Evolutionary conservation across 2,329 filamentous ascomycete species (phyloP), one percentile per base, ranked within the genome.

Genomic region (Neodidymelliopsis sp.): DNA sequence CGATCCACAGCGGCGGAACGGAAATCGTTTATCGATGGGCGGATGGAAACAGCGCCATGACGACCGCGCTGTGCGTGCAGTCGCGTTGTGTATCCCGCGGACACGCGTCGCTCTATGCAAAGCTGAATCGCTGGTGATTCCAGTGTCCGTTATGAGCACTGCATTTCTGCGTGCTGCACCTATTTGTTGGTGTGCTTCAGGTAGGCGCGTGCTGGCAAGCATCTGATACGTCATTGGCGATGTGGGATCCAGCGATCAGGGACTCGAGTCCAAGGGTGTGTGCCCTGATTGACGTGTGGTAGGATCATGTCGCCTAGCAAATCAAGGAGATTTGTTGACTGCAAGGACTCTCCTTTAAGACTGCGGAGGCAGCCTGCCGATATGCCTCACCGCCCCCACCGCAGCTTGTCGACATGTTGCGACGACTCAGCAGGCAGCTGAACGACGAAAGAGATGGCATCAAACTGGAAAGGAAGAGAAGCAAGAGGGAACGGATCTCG

Each of bases 401-500:
- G 39, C 36, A 42, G 33, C 49, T 35, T 54, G 47, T 52, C 48
- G 65, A 59, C 53, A 69, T 67, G 63, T 54, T 72, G 53, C 61
- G 62, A 56, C 63, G 57, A 51, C 51, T 64, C 34, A 60, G 62
- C 50, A 56, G 41, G 37, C 54, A 64, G 30, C 47, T 59, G 45
- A 52, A 49, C 41, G 53, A 64, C 35, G 55, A 53, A 20, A 54
- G 52, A 31, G 51, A 53, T 19, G 52, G 46, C n/a, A 37, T 40
- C 35, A 66, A 63, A 39, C 47, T 56, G n/a, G 56, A 58, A 35
- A 56, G 53, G 45, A 66, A 61, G 57, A 57, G 53, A 44, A 66
- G 62, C 37, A 71, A 67, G 59, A 56, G 69, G 25, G 60, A 72
- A 54, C 46, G 59, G 29, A 54, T 72, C 28, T 39, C 59, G 12